Evolutionary conservation across 2,329 filamentous ascomycete genomes (phyloP).

Genomic region (Neonectria punicea): DNA sequence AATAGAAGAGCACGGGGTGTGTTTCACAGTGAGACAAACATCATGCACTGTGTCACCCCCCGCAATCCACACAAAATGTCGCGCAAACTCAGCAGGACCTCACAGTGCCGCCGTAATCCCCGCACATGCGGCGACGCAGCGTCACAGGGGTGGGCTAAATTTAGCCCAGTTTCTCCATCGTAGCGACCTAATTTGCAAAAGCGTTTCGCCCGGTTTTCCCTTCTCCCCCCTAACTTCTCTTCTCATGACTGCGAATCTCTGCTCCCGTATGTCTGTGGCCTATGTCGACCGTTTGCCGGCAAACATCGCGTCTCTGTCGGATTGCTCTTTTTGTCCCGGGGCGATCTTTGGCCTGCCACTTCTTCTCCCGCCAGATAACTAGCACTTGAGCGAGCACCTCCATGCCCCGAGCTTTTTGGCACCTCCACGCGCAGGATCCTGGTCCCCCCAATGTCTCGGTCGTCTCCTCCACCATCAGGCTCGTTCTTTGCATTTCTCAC

Average conservation of each 20-base stretch:
- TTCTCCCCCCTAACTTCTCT: conserved; percentile 7
- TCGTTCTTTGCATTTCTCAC: conserved; percentile 20
- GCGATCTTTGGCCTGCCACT: neutral
- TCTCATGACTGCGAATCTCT: neutral
- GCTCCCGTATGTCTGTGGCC: neutral
- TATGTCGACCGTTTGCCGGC: conserved; percentile 15
- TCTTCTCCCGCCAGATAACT: conserved; percentile 10
- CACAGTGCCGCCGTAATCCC: conserved; percentile 29
- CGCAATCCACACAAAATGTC: neutral
- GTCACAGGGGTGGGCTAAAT: conserved; percentile 38
- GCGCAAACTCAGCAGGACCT: neutral
- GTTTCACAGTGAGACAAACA: conserved; percentile 19
- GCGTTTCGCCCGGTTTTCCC: conserved; percentile 13
- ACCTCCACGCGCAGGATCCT: neutral
- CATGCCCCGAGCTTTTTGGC: conserved; percentile 19
- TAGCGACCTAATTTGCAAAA: conserved; percentile 42
- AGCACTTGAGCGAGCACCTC: conserved; percentile 3
- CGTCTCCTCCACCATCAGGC: conserved; percentile 9
- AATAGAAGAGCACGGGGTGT: conserved; percentile 9
- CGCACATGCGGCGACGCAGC: conserved; percentile 18
- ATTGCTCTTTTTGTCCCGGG: neutral
- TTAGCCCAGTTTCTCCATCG: conserved; percentile 40
- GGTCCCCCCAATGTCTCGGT: conserved; percentile 32
- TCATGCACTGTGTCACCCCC: conserved; percentile 28
- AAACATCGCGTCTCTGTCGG: conserved; percentile 2